Percentiles rank a stretch among this genome's conserved stretches.
Evolutionary conservation across 2,329 filamentous ascomycete genomes (phyloP).

Genomic region (Emericellopsis atlantica): DNA sequence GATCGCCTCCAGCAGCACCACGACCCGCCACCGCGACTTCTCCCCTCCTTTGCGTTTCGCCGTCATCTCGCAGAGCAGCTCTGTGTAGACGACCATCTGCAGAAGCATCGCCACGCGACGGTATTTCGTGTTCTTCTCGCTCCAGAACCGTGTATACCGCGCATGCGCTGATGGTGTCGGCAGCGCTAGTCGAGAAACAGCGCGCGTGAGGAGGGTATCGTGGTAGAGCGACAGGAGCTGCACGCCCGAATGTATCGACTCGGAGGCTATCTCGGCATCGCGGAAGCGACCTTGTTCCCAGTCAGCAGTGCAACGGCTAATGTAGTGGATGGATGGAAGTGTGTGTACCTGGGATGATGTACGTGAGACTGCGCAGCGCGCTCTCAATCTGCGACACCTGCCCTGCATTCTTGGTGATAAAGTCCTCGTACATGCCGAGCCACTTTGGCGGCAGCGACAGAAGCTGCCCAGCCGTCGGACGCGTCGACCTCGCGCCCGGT

Average conservation of each 20-base stretch:
- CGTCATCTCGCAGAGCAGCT: conserved; percentile 95
- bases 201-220: conserved; percentile 66
- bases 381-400: conserved; percentile 94
- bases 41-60: conserved; percentile 77
- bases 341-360: conserved; percentile 74
- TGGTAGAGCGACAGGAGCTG: conserved; percentile 89
- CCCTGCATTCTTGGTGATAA: conserved; percentile 88
- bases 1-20: conserved; percentile 72
- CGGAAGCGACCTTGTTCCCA: conserved; percentile 56
- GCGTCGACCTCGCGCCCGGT: conserved; percentile 3
- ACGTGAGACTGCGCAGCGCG: conserved; percentile 81
- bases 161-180: conserved; percentile 43
- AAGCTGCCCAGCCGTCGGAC: conserved; percentile 18
- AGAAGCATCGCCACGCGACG: conserved; percentile 68
- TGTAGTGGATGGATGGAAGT: neutral
- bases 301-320: neutral
- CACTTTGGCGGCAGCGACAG: conserved; percentile 51
- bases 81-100: conserved; percentile 87
- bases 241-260: conserved; percentile 79
- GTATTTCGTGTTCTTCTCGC: conserved; percentile 55
- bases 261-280: conserved; percentile 89
- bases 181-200: conserved; percentile 45
- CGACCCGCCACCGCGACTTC: conserved; percentile 69
- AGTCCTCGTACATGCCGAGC: conserved; percentile 67
- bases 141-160: conserved; percentile 58